Evolutionary conservation across 2,329 filamentous ascomycete species (phyloP).

Genomic region (Sclerotinia spermophila): DNA sequence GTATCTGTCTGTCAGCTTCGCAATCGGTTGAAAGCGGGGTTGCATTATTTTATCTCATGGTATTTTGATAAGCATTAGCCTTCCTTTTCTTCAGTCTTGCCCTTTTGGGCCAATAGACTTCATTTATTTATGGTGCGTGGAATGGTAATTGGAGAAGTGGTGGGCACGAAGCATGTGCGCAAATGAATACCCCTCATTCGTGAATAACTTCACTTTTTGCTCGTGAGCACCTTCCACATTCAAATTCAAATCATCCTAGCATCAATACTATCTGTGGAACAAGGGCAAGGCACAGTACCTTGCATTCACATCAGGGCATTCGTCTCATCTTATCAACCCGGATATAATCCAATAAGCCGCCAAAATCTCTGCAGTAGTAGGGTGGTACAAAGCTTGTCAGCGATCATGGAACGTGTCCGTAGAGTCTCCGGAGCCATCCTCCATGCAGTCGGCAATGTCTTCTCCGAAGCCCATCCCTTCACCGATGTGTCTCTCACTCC

Average conservation of each 20-base stretch:
- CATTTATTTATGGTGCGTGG: not conserved
- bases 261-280: not conserved
- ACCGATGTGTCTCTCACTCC: conserved; percentile 26
- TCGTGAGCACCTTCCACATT: conserved; percentile 8
- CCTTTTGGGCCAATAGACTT: not conserved
- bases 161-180: not conserved
- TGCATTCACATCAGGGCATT: not conserved
- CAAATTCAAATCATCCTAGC: not conserved
- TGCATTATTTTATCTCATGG: not conserved
- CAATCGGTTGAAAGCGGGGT: not conserved
- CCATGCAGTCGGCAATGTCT: conserved; percentile 21
- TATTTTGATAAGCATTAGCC: not conserved
- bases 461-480: conserved; percentile 25
- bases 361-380: not conserved
- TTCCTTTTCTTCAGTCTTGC: not conserved
- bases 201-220: not conserved
- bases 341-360: not conserved
- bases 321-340: not conserved
- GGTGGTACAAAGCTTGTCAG: not conserved
- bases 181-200: not conserved
- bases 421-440: conserved; percentile 26
- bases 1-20: not conserved
- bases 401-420: not conserved
- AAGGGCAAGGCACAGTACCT: not conserved
- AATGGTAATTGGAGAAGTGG: not conserved